These are phyloP conservation scores for Penicillium sp. DNA, from an alignment of 2,329 filamentous ascomycete species.

Conservation along the genomic window DNA sequence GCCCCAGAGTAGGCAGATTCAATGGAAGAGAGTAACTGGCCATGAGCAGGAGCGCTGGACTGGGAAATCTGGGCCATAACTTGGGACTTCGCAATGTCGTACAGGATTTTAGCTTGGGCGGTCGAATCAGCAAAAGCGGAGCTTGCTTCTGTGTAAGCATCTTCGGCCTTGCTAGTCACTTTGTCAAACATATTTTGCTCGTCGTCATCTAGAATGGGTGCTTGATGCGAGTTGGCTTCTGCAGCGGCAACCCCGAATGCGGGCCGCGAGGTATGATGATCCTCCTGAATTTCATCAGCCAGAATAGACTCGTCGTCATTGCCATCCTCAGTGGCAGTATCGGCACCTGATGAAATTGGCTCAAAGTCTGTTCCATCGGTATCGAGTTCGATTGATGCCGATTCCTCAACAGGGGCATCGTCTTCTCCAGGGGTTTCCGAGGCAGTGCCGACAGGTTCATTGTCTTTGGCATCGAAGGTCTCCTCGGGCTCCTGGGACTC, in stretches of 20 bases:
- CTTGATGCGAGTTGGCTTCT: slow-evolving; percentile 13
- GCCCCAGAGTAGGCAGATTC: slow-evolving; percentile 22
- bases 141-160: slow-evolving; percentile 50
- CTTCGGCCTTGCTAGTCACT: slow-evolving; percentile 49
- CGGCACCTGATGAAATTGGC: not conserved
- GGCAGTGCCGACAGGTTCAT: not conserved
- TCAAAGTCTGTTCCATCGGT: not conserved
- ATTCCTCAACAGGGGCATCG: not conserved
- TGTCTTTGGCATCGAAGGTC: not conserved
- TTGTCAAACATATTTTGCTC: slow-evolving; percentile 46
- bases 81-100: slow-evolving; percentile 64
- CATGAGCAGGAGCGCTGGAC: slow-evolving; percentile 48
- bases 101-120: slow-evolving; percentile 61
- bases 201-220: slow-evolving; percentile 42
- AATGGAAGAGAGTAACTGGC: slow-evolving; percentile 38
- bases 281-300: slow-evolving; percentile 43
- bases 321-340: not conserved
- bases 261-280: slow-evolving; percentile 39
- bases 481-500: slow-evolving; percentile 10
- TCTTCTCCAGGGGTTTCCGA: not conserved
- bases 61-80: slow-evolving; percentile 64
- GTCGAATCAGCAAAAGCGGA: slow-evolving; percentile 50
- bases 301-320: slow-evolving; percentile 3
- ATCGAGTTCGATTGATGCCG: not conserved
- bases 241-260: slow-evolving; percentile 22